A percentile compares a stretch with the other conserved stretches of the same genome.
These are phyloP conservation scores for Calonectria fujianensis DNA, from an alignment of 2,329 filamentous ascomycete genomes.

Conservation along the genomic window DNA sequence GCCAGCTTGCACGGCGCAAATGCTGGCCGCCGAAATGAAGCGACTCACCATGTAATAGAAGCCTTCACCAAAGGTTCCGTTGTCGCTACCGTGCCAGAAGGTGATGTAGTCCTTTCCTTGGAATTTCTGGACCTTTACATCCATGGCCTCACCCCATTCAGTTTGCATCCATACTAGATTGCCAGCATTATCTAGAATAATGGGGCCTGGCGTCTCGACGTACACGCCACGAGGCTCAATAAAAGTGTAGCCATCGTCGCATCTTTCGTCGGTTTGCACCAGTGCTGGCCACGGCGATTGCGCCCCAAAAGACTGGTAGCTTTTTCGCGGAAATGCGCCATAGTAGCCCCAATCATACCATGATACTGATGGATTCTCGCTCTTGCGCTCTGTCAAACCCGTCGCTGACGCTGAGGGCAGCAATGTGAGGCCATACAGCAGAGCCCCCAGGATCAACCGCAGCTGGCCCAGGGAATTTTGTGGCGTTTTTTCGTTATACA, in stretches of 20 bases:
- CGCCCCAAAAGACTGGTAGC: conserved; percentile 49
- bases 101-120: conserved; percentile 44
- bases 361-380: conserved; percentile 13
- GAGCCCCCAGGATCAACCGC: conserved; percentile 31
- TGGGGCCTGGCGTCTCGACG: conserved; percentile 61
- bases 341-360: conserved; percentile 53
- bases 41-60: conserved; percentile 66
- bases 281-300: conserved; percentile 59
- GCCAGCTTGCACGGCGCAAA: background rate
- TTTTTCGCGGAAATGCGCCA: conserved; percentile 47
- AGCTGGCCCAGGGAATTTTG: conserved; percentile 7
- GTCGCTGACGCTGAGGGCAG: conserved; percentile 31
- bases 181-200: conserved; percentile 66
- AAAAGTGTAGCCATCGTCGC: conserved; percentile 62
- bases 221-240: conserved; percentile 62
- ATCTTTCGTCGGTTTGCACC: conserved; percentile 56
- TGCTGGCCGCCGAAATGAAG: background rate
- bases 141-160: conserved; percentile 53
- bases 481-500: conserved; percentile 27
- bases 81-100: conserved; percentile 63
- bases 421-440: conserved; percentile 4
- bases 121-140: conserved; percentile 49
- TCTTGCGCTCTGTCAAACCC: background rate
- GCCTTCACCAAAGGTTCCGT: conserved; percentile 68
- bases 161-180: conserved; percentile 67